Percentiles rank a stretch among this genome's conserved stretches.
Evolutionary conservation across 306 rosid species (phyloP).

Genomic region (Hippophae tibetana): DNA sequence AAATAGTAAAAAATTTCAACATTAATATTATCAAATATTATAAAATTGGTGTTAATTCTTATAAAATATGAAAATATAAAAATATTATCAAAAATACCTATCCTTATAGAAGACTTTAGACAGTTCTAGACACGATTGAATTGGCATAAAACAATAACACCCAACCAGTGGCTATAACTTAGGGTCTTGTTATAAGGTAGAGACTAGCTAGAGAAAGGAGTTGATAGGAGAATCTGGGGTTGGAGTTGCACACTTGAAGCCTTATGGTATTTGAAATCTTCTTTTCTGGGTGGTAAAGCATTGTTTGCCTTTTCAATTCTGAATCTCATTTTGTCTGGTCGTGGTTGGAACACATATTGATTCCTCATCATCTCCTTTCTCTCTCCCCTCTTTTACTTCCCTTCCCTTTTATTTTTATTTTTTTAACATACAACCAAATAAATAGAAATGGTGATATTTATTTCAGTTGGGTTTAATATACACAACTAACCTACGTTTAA

Average conservation of each 20-base stretch:
- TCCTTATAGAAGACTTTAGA: too few species aligned
- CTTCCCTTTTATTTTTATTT: too few species aligned
- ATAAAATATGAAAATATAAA: too few species aligned
- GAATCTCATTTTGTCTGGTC: constrained; percentile 77
- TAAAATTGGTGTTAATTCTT: too few species aligned
- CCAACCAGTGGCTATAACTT: constrained; percentile 29
- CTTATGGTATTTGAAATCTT: constrained; percentile 71
- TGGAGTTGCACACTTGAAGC: constrained; percentile 43
- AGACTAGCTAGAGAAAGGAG: not conserved
- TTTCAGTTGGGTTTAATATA: too few species aligned
- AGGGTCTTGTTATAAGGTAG: constrained; percentile 8
- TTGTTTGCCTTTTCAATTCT: constrained; percentile 66
- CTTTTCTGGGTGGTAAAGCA: constrained; percentile 95
- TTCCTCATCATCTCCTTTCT: constrained; percentile 37
- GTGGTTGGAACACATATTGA: constrained; percentile 91
- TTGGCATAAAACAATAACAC: constrained; percentile 43
- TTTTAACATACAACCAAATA: too few species aligned
- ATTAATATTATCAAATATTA: too few species aligned
- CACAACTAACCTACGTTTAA: accelerated
- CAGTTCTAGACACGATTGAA: constrained; percentile 9
- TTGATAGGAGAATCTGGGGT: constrained; percentile 46
- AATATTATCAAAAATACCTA: too few species aligned
- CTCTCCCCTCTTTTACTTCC: too few species aligned
- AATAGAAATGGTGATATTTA: too few species aligned
- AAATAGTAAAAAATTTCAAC: too few species aligned